Evolutionary conservation across 1,284 basidiomycete species (phyloP), one percentile per base, ranked within the genome.

Genomic region (Bondarzewia mesenterica): DNA sequence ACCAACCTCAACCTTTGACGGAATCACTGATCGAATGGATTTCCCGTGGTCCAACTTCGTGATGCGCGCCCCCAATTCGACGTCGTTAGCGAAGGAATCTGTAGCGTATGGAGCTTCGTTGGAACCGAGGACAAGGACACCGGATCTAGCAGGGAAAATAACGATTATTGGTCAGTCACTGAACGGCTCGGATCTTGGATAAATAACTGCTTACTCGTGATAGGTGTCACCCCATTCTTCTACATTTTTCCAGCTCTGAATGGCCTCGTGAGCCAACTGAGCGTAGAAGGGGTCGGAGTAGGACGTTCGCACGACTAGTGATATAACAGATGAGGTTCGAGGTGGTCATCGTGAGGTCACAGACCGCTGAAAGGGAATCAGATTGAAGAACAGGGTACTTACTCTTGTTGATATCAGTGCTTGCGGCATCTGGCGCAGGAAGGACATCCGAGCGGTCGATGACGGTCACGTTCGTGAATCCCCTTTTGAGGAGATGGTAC

Each of bases 401-500:
- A 79, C 89, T 78, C 67, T 90, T 86, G 66, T 93, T 94, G 47
- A 93, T 71, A 63, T 94, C 92, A 40, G 84, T 84, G 50, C 85
- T 88, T 0, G 90, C 87, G 2, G 82, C 88, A 61, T 93, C 90
- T 7, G 75, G 70, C 0, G 89, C 87, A 6, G 89, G 89, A 2
- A 91, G 62, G 2, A 63, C 62, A 2, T 60, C 53, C 1, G 87
- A 78, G 48, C 82, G 73, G 59, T 93, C 89, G 41, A 93, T 69
- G 3, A 94, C 63, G 1, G 81, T 88, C 48, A 93, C 72, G 52
- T 78, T 57, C n/a, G 63, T 74, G 62, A 81, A 87, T 10, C 86
- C 85, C 48, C 80, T 71, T 43, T 69, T 62, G 29, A 89, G 68
- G n/a, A 93, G 76, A 57, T 89, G 79, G 52, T 82, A 78, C 1